Evolutionary conservation across 2,329 filamentous ascomycete genomes (phyloP).

Genomic region (Cladosporium halotolerans): DNA sequence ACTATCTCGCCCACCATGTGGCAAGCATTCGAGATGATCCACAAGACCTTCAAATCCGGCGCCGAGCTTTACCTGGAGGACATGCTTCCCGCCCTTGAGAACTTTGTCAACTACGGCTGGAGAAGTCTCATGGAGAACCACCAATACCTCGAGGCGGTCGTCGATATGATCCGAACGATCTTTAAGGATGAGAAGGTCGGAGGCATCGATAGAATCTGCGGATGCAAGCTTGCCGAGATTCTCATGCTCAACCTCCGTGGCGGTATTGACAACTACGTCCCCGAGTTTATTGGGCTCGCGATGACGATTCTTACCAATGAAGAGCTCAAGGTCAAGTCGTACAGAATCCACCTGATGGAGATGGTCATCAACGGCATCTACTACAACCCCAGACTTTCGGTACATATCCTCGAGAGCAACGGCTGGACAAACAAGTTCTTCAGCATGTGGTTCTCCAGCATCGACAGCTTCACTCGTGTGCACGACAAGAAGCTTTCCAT

Average conservation of each 20-base stretch:
- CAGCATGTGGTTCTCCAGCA: constrained; percentile 94
- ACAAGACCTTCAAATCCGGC: constrained; percentile 93
- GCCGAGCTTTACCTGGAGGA: constrained; percentile 97
- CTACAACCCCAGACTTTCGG: constrained; percentile 82
- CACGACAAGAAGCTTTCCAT: constrained; percentile 99
- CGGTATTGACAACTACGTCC: constrained; percentile 79
- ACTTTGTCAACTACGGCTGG: constrained; percentile 91
- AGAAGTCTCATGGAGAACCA: constrained; percentile 74
- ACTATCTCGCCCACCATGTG: constrained; percentile 95
- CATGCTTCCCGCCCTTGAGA: constrained; percentile 96
- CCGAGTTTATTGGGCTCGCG: constrained; percentile 80
- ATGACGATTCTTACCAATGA: constrained; percentile 73
- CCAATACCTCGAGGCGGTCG: constrained; percentile 78
- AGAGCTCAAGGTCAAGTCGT: constrained; percentile 83
- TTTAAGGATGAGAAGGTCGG: constrained; percentile 89
- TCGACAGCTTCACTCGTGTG: constrained; percentile 85
- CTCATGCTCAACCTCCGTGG: constrained; percentile 93
- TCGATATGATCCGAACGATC: constrained; percentile 91
- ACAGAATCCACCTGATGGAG: constrained; percentile 95
- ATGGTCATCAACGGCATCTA: constrained; percentile 98
- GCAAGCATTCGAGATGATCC: constrained; percentile 95
- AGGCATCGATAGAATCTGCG: constrained; percentile 90
- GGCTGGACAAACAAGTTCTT: constrained; percentile 99
- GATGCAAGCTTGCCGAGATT: constrained; percentile 93
- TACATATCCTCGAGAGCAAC: constrained; percentile 83